Evolutionary conservation across 1,139 yeast genomes (phyloP), one percentile per base, ranked within the genome.

Genomic region (Lodderomyces theae): DNA sequence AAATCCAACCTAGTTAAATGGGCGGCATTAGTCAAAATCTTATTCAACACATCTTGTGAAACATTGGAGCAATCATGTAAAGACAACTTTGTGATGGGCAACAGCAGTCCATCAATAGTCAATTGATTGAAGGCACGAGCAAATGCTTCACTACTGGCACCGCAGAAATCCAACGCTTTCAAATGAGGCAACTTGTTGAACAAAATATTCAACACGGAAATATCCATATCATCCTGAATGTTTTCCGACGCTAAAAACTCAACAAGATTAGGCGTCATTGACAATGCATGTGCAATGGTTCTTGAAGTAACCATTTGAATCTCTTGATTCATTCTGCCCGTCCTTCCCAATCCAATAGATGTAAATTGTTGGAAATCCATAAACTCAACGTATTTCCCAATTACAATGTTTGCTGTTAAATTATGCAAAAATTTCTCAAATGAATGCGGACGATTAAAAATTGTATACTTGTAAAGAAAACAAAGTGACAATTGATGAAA

Each of bases 321-420:
- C 61, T 86, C 95, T 60, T 80, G 82, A 63, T 86, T 89, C 95
- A 88, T 88, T 51, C 85, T 77, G 7, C 87, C 87, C 0, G 96
- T 86, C 48, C 96, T 71, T 3, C 97, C 97, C 39, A 89, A 70
- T 0, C 97, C 97, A 39, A 90, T 83, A 1, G 94, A 84, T 0
- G 97, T 88, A 58, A 89, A 85, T 48, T 87, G 92, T 55, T 86
- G 86, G 56, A 89, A 89, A 63, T 89, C 97, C 53, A 89, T 74
- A 44, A 83, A 82, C 52, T 82, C 80, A 19, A 86, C 92, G 51
- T 79, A 78, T 44, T 74, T 72, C 6, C 95, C 89, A 34, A 77
- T 70, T 46, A 64, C 72, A 33, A 66, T 74, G 46, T 71, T 69
- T 12, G 64, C 61, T 42, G 67, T 64, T 36, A 87, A 67, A 42